A percentile compares a stretch with the other conserved stretches of the same genome.
These are phyloP conservation scores for Silybum marianum DNA, from an alignment of 129 eudicot genomes.

Conservation along the genomic window DNA sequence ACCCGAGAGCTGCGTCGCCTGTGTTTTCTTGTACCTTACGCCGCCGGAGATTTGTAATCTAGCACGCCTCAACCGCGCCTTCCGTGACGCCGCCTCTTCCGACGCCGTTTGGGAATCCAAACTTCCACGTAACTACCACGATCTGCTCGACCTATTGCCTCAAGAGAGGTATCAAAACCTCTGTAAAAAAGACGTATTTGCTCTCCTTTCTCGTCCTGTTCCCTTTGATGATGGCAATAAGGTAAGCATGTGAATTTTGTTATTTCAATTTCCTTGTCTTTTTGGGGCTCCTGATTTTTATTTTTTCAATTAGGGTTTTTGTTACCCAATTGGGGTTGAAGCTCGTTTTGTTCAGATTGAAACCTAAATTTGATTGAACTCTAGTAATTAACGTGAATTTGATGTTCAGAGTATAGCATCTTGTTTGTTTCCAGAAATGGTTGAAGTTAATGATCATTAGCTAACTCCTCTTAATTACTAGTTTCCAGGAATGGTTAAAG, in stretches of 20 bases:
- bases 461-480: neutral
- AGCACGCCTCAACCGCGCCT: slow-evolving; percentile 93
- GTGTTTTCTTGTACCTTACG: slow-evolving; percentile 67
- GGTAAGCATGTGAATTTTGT: slow-evolving; percentile 34
- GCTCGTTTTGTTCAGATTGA: neutral
- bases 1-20: slow-evolving; percentile 87
- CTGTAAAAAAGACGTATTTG: slow-evolving; percentile 71
- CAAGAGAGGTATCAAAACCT: slow-evolving; percentile 41
- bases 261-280: neutral
- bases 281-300: neutral
- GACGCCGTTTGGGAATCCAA: slow-evolving; percentile 88
- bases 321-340: neutral
- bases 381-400: neutral
- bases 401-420: neutral
- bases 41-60: slow-evolving; percentile 93
- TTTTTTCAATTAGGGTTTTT: slow-evolving; percentile 17
- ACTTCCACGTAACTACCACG: slow-evolving; percentile 68
- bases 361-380: neutral
- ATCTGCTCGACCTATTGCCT: slow-evolving; percentile 58
- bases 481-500: neutral
- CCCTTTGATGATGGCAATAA: slow-evolving; percentile 77
- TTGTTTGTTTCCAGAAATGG: neutral
- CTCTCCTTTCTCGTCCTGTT: slow-evolving; percentile 68
- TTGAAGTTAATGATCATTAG: neutral
- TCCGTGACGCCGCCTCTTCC: slow-evolving; percentile 87